Base-by-base conservation (phyloP, 192 early-diverging fungal genomes). In the Coemansia sp. region DNA sequence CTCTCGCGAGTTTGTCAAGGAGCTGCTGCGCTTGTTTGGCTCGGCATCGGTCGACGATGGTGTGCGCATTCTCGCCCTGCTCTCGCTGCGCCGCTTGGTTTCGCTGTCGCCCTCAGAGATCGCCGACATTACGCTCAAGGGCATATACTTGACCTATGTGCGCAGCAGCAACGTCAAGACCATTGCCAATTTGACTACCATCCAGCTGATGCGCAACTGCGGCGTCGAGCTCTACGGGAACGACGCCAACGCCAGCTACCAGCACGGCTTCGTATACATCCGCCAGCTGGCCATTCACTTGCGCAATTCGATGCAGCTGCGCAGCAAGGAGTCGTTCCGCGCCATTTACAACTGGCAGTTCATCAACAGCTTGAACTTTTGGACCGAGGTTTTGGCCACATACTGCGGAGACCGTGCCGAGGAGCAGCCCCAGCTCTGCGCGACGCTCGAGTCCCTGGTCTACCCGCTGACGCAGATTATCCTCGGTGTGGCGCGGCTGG, bases 291-390 rank as follows among this genome's bases (percentile, higher is more conserved):
- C 96, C 6, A 94, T 96, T 65, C 89, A 92, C 64, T 84, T 99
- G 59, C 90, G 98, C 67, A 90, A 88, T 62, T 94, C 95, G 17
- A 94, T 96, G 76, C 85, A 90, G 64, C 86, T 88, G 24, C 91
- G 91, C 46, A 93, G 90, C 38, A 93, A 93, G 87, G 91, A 96
- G 68, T 90, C 89, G 4, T 95, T 90, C 87, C 94, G 92, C 59
- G 71, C 87, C 8, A 93, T 99, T 41, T 96, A 97, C 86, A 94
- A 95, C 86, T 99, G 97, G 97, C 95, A 96, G 82, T 99, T 89
- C 73, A 74, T 99, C 59, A 94, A 97, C 79, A 93, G 90, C 62
- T 82, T 99, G 57, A 88, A 91, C 63, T 90, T 97, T 62, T 98
- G 96, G 96, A 79, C 93, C 17, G 87, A 92, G 49, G 91, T 98